These are phyloP conservation scores for Hymenoscyphus fraxineus DNA, from an alignment of 2,329 filamentous ascomycete species.

Conservation along the genomic window DNA sequence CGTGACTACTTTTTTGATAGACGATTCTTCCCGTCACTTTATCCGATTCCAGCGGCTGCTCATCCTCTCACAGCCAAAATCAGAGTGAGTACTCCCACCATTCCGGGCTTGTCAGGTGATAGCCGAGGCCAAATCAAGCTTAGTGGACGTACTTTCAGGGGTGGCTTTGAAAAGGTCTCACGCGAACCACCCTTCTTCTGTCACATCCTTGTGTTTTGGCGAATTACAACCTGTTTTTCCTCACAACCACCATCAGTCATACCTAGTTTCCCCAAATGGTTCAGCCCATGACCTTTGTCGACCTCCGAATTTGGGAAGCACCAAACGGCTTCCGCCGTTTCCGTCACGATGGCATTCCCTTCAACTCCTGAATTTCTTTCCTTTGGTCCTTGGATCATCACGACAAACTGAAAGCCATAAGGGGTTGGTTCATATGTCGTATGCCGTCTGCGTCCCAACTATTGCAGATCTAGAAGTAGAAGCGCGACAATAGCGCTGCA, in stretches of 20 bases:
- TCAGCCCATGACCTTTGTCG: slow-evolving; percentile 1
- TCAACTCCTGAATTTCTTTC: neutral
- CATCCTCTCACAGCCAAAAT: neutral
- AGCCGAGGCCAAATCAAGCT: neutral
- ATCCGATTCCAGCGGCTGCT: neutral
- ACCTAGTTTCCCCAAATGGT: neutral
- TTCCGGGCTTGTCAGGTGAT: slow-evolving; percentile 1
- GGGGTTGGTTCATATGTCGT: neutral
- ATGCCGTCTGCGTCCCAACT: neutral
- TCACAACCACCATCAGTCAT: neutral
- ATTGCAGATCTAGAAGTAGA: neutral
- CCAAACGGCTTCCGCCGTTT: neutral
- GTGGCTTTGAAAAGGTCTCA: neutral
- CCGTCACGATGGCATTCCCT: neutral
- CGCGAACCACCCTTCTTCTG: neutral
- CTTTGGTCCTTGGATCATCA: slow-evolving; percentile 1
- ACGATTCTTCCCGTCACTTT: neutral
- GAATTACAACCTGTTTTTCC: neutral
- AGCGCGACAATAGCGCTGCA: neutral
- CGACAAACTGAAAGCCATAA: neutral
- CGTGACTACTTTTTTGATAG: slow-evolving; percentile 1
- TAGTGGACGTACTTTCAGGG: neutral
- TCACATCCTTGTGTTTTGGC: slow-evolving; percentile 1
- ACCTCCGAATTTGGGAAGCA: neutral
- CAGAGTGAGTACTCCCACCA: neutral